Base-by-base conservation (phyloP, 192 early-diverging fungal genomes). In the Rhizophagus prolifer region DNA sequence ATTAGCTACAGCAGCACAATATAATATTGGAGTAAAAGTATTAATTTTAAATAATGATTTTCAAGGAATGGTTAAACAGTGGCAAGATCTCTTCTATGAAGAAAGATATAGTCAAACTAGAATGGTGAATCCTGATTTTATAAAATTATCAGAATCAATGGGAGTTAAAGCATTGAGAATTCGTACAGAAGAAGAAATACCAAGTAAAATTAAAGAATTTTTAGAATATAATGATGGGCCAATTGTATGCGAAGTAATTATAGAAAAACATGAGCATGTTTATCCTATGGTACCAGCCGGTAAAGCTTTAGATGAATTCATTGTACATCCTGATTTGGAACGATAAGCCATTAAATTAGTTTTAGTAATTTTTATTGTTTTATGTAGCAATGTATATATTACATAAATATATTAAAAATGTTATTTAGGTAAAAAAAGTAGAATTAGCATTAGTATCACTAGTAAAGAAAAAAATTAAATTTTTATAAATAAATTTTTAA, bases 121-220 rank as follows among this genome's bases (percentile, higher is more conserved):
- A 36, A 99, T 99, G 97, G 86, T 85, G 80, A 98, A 99, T 85
- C 97, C 97, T 28, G 95, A 99, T 82, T 99, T 99, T 88, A 94
- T 96, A 76, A 97, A 98, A 85, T 88, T 99, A 31, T 94, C 97
- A 59, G 97, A 98, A 84, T 83, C 93, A 9, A 96, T 98, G 94
- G 90, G 90, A 54, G 92, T 94, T 79, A 92, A 93, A 84, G 96
- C 94, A 70, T 80, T 99, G 75, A 92, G 95, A 65, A 92, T 91
- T 50, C 88, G 90, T 46, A 94, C 91, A 14, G 90, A 89, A 79
- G 89, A 94, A 74, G 95, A 99, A 74, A 86, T 99, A 31, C 90
- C 93, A 13, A 88, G 80, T 6, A 92, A 87, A 73, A 97, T 99
- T 88, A 87, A 88, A 58, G 94, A 97, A 82, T 99, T 99, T 86